Evolutionary conservation across 345 rosid species (phyloP).

Genomic region (Heritiera littoralis): DNA sequence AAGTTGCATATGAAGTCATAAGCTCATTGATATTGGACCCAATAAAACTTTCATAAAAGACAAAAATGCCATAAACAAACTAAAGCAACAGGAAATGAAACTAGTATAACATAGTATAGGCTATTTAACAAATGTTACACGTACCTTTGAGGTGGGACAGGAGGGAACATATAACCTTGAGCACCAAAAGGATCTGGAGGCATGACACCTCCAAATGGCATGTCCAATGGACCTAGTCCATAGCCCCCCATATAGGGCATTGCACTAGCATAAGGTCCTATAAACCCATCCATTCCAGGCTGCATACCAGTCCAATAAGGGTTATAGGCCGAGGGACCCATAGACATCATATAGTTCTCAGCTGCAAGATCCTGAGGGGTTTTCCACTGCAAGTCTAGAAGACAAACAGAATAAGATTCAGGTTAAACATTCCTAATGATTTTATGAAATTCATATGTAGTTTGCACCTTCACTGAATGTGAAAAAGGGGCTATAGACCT

Average conservation of each 20-base stretch:
- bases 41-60: not conserved
- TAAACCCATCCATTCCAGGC: slow-evolving; percentile 66
- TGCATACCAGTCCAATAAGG: slow-evolving; percentile 84
- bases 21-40: not conserved
- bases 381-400: slow-evolving; percentile 76
- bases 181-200: slow-evolving; percentile 67
- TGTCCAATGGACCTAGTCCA: slow-evolving; percentile 60
- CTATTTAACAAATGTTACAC: slow-evolving; percentile 1
- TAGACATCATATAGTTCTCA: slow-evolving; percentile 83
- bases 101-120: not conserved
- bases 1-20: not conserved
- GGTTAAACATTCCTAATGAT: slow-evolving; percentile 11
- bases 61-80: slow-evolving; percentile 13
- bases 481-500: slow-evolving; percentile 19
- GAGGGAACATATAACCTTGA: slow-evolving; percentile 64
- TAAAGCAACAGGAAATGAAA: not conserved
- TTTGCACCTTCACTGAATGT: not conserved
- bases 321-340: slow-evolving; percentile 64
- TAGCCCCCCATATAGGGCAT: slow-evolving; percentile 66
- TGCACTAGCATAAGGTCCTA: slow-evolving; percentile 51
- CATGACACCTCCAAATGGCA: slow-evolving; percentile 58
- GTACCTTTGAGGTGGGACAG: slow-evolving; percentile 64
- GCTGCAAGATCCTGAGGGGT: slow-evolving; percentile 57
- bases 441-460: not conserved
- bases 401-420: slow-evolving; percentile 21